Evolutionary conservation across 2,329 filamentous ascomycete genomes (phyloP).

Genomic region (Venturia carpophila): DNA sequence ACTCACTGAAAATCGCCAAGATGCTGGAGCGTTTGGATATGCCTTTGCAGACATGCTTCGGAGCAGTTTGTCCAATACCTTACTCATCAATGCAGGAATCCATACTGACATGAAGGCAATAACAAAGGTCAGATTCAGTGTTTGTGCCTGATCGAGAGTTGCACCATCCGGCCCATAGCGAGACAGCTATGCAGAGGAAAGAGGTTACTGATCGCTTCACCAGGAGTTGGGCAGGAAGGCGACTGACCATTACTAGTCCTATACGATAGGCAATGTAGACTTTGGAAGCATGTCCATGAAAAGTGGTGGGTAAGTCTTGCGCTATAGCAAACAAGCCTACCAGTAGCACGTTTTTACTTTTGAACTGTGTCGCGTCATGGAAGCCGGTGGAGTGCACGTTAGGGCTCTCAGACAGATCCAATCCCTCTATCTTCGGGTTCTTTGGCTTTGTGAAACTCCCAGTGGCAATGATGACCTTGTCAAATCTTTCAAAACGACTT

Average conservation of each 20-base stretch:
- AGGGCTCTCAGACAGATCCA: slow-evolving; percentile 33
- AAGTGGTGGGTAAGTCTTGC: slow-evolving; percentile 31
- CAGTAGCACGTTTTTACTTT: slow-evolving; percentile 37
- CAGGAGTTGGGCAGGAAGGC: not conserved
- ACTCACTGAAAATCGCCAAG: slow-evolving; percentile 23
- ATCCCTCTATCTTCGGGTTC: slow-evolving; percentile 31
- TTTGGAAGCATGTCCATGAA: slow-evolving; percentile 32
- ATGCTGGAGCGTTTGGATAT: slow-evolving; percentile 20
- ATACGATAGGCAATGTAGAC: slow-evolving; percentile 38
- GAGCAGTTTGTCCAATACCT: not conserved
- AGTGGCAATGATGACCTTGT: slow-evolving; percentile 31
- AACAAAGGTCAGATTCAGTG: slow-evolving; percentile 16
- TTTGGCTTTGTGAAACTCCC: slow-evolving; percentile 32
- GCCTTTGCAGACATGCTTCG: slow-evolving; percentile 14
- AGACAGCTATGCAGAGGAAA: slow-evolving; percentile 14
- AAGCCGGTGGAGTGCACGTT: slow-evolving; percentile 31
- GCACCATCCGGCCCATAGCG: slow-evolving; percentile 13
- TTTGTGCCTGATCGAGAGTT: slow-evolving; percentile 13
- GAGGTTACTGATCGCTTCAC: slow-evolving; percentile 17
- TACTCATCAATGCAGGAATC: not conserved
- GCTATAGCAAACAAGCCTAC: slow-evolving; percentile 38
- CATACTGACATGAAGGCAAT: slow-evolving; percentile 17
- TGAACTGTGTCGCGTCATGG: slow-evolving; percentile 30
- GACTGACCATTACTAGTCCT: slow-evolving; percentile 31
- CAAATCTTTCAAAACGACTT: slow-evolving; percentile 26